Base-by-base conservation (phyloP, 106 monocot genomes). In the Acorus gramineus region DNA sequence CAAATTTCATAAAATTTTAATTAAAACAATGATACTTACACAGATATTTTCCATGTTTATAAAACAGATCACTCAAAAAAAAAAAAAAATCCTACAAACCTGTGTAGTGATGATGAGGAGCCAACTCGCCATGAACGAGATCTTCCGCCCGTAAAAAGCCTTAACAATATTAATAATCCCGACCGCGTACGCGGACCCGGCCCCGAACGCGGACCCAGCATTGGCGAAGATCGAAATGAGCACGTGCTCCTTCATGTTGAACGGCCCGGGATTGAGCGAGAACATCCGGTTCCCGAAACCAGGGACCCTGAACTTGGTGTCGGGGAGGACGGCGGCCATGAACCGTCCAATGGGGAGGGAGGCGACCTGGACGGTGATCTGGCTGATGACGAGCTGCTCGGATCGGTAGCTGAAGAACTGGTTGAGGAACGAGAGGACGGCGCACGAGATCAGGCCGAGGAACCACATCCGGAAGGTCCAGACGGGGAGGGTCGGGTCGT, bases 391-490 rank as follows among this genome's bases (percentile, higher is more conserved):
- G 55, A 95, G 84, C 4, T 84, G 93, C 79, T 94, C 79, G 6
- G 89, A 84, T 6, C 93, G 78, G 80, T 94, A 94, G 14, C 82
- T 54, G 75, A 94, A 94, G 84, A 94, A 94, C 81, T 94, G 93
- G 83, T 94, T 94, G 42, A 94, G 77, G 76, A 94, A 90, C 7
- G 90, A 84, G 76, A 94, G 59, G 59, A 84, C 63, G 28, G 66
- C 66, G 86, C 90, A 90, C 8, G 90, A 86, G 14, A 90, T n/a
- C 7, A 84, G 49, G 12, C 94, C 94, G 8, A 94, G 61, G 63
- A 76, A 78, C 94, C 94, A 94, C 94, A 94, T 94, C 44, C 94
- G 81, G 82, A 94, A 90, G 4, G 94, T 94, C 90, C 90, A 86
- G 6, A 94, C 94, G 9, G 94, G 94, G 7, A 86, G 79, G 51